Evolutionary conservation across 2,329 filamentous ascomycete genomes (phyloP), one percentile per base, ranked within the genome.

Genomic region (Cladosporium phlei): DNA sequence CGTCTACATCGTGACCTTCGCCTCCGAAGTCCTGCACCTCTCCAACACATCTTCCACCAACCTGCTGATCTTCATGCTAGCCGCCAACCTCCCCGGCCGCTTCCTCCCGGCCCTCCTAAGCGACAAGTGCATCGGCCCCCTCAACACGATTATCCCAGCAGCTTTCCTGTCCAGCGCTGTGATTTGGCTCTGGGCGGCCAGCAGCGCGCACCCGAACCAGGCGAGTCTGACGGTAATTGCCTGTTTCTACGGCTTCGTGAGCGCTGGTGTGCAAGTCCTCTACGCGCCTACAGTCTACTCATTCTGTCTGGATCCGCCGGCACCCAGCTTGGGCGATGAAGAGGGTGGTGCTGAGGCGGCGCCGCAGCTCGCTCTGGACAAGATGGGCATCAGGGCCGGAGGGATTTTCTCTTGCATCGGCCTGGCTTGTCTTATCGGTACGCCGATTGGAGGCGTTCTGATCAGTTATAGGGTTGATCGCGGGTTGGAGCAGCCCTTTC

Each of bases 151-250:
- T 27, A 62, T 65, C 8, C 59, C 64, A 1, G 52, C 51, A 0
- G 56, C 69, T 2, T 64, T 79, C 3, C 70, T 79, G 28, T 70
- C 70, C 0, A 69, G 68, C 19, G 62, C 72, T 10, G 60, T 79
- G 3, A 70, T 75, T 56, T 70, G 73, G 29, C 52, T 74, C 32
- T 81, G 78, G 78, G 66, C 71, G 9, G 56, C 55, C 62, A 12
- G 66, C 67, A 4, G 35, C 37, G 30, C 20, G 4, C 29, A 35
- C 16, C 35, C 38, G 1, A 39, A 25, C 24, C 38, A 37, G 38
- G 42, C 40, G 32, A 34, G 49, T 21, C 45, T 65, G 11, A 56
- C 55, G 2, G 53, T 62, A 28, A 46, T 65, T 2, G 61, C 60
- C 1, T 61, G 56, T 49, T 58, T 62, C 39, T 65, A 65, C 43